Conservation (phyloP, 352 stramenopile genomes). For the Phytopythium chamaehyphon region DNA sequence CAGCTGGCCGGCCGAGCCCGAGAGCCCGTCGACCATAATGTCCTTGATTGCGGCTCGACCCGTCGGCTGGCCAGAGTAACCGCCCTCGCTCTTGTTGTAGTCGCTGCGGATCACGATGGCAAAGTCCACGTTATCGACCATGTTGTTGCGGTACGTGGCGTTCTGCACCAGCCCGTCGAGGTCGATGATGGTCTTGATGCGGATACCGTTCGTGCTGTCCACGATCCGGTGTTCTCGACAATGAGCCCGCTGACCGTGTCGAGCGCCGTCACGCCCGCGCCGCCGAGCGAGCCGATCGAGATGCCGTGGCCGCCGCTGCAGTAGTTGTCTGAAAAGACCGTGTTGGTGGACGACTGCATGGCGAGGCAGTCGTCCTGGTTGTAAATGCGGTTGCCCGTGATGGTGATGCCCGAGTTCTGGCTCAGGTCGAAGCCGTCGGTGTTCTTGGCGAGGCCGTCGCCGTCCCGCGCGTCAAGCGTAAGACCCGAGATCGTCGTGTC, state of each 20-base stretch:
- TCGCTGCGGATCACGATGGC: conserved; percentile 26
- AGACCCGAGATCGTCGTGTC: conserved; percentile 16
- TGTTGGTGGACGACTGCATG: conserved; percentile 27
- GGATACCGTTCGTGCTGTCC: conserved; percentile 18
- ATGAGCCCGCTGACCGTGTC: conserved; percentile 18
- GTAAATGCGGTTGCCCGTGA: conserved; percentile 23
- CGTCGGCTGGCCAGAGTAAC: conserved; percentile 18
- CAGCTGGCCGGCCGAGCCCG: conserved; percentile 16
- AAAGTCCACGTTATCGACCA: conserved; percentile 9
- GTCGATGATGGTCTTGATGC: conserved; percentile 23
- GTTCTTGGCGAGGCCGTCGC: conserved; percentile 12
- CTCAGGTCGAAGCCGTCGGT: conserved; percentile 22
- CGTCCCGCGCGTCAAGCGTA: conserved; percentile 16
- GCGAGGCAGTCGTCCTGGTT: conserved; percentile 24
- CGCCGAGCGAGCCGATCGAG: conserved; percentile 20
- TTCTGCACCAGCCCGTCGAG: conserved; percentile 13
- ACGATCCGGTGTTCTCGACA: conserved; percentile 24
- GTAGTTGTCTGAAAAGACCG: conserved; percentile 17
- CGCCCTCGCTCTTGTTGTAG: conserved; percentile 26
- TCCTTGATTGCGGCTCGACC: conserved; percentile 8
- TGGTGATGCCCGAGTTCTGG: conserved; percentile 18
- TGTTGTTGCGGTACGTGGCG: conserved; percentile 16
- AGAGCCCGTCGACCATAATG: conserved; percentile 11
- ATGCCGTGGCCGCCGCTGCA: conserved; percentile 17
- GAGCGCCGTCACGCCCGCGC: conserved; percentile 9